Evolutionary conservation across 2,329 filamentous ascomycete genomes (phyloP).

Genomic region (Nannizziopsis barbatae): DNA sequence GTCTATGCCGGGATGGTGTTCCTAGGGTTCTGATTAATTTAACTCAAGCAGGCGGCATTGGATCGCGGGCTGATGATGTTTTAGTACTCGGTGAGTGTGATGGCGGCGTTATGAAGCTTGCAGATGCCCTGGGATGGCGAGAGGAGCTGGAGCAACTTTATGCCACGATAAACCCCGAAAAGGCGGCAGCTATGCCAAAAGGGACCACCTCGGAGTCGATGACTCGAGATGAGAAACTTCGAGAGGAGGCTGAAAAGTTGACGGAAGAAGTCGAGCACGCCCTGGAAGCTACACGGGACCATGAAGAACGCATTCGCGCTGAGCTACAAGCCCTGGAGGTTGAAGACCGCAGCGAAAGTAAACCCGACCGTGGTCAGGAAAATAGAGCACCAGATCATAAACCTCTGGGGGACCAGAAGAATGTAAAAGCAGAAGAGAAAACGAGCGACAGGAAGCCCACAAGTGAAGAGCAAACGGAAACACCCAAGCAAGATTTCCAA

Average conservation of each 20-base stretch:
- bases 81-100: slow-evolving; percentile 75
- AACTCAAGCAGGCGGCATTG: slow-evolving; percentile 69
- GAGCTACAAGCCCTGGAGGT: slow-evolving; percentile 19
- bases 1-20: slow-evolving; percentile 47
- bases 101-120: slow-evolving; percentile 63
- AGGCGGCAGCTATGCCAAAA: slow-evolving; percentile 38
- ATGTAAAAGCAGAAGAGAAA: not conserved
- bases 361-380: not conserved
- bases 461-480: not conserved
- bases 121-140: slow-evolving; percentile 70
- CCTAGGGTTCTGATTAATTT: slow-evolving; percentile 81
- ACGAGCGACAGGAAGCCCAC: not conserved
- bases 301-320: slow-evolving; percentile 32
- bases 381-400: not conserved
- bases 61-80: slow-evolving; percentile 71
- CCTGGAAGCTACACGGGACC: slow-evolving; percentile 38
- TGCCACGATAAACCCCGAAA: slow-evolving; percentile 54
- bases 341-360: not conserved
- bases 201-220: slow-evolving; percentile 28
- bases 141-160: slow-evolving; percentile 71
- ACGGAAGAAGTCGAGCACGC: slow-evolving; percentile 49
- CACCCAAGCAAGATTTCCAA: not conserved
- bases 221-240: slow-evolving; percentile 45
- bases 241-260: slow-evolving; percentile 48
- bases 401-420: not conserved